Conservation (phyloP, 768 basidiomycete species). For the Xerocomellus intermedius region DNA sequence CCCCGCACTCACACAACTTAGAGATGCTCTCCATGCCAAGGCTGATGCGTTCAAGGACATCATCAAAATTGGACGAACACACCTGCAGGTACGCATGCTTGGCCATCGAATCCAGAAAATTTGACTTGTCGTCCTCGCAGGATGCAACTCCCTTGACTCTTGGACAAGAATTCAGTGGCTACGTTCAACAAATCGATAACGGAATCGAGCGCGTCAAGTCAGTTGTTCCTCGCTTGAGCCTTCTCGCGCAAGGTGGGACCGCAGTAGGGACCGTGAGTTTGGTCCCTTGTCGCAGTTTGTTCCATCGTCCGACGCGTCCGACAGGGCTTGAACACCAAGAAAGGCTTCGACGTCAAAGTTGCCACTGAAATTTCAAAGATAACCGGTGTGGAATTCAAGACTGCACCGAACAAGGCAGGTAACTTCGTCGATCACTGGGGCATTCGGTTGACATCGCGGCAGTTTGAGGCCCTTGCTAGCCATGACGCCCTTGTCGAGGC, state of each 20-base stretch:
- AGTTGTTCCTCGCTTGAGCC: constrained; percentile 80
- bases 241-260: constrained; percentile 96
- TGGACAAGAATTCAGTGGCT: constrained; percentile 98
- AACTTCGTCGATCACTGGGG: not conserved
- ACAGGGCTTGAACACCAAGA: constrained; percentile 94
- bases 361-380: constrained; percentile 89
- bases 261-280: constrained; percentile 90
- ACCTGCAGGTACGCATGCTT: constrained; percentile 62
- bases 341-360: constrained; percentile 93
- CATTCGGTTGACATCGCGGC: constrained; percentile 6
- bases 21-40: constrained; percentile 82
- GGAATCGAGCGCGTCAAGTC: constrained; percentile 82
- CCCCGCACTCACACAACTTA: constrained; percentile 82
- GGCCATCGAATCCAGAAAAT: not conserved
- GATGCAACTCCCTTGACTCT: constrained; percentile 97
- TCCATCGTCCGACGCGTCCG: constrained; percentile 9
- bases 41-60: constrained; percentile 82
- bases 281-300: not conserved
- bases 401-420: constrained; percentile 93
- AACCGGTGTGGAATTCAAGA: constrained; percentile 88
- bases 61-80: constrained; percentile 98
- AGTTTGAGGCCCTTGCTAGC: constrained; percentile 98
- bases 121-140: constrained; percentile 37
- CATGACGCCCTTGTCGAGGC: constrained; percentile 98
- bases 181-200: constrained; percentile 91